Base-by-base conservation (phyloP, 2,329 filamentous ascomycete genomes). In the Trichoderma citrinoviride region DNA sequence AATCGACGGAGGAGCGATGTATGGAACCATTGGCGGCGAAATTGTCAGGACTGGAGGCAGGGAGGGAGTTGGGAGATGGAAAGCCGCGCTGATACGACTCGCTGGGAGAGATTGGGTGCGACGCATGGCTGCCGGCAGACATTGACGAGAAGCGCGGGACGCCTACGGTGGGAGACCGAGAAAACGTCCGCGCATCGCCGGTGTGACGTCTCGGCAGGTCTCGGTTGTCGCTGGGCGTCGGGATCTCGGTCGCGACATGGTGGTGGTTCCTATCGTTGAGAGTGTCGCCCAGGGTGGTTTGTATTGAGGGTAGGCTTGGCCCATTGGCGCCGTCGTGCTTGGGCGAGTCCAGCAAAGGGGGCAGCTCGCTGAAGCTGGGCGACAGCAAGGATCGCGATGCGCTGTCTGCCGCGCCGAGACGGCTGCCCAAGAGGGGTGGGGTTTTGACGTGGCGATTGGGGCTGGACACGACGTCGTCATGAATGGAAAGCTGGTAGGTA, bases 101-200 rank as follows among this genome's bases (percentile, higher is more conserved):
- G 58, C 80, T 78, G 17, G 83, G 81, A 3, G 83, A 86, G 15
- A 81, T 77, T 1, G 83, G 82, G 12, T 84, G 81, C 21, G 83
- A 77, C 21, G 70, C 67, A 65, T 74, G 73, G 37, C 68, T 70
- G 12, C 68, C 69, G 12, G 68, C 67, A 8, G 73, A 56, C 47
- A 78, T 71, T 14, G 72, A 70, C 41, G 73, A 72, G 67, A 74
- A 75, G 66, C 70, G 76, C 57, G 68, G 72, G 43, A 72, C 73
- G 61, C 70, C 68, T 53, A 66, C 68, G 8, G 79, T 74, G 15
- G 80, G 77, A 7, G 79, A 79, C 37, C 73, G 70, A 29, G 74
- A 67, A 66, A 73, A 78, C 25, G 66, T 61, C n/a, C 70, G 63
- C 40, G 64, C 64, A 25, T 71, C 72, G 21, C 68, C 67, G 53